Evolutionary conservation across 306 rosid genomes (phyloP).

Genomic region (Pterocarpus macrocarpus): DNA sequence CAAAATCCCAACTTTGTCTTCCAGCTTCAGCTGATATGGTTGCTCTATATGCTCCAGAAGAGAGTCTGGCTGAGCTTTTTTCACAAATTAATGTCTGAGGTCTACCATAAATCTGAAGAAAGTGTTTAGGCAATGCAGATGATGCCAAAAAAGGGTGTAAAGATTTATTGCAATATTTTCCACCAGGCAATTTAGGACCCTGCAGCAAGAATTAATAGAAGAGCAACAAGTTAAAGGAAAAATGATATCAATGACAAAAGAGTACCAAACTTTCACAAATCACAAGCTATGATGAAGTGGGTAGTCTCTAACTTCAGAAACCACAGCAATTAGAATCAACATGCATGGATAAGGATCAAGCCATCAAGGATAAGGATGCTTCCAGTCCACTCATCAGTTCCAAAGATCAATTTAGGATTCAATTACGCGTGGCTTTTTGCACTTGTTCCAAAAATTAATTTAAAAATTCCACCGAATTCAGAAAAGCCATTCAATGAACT

Average conservation of each 20-base stretch:
- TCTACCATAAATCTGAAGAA: conserved; percentile 70
- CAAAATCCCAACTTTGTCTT: conserved; percentile 80
- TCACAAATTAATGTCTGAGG: conserved; percentile 50
- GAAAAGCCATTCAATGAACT: background rate
- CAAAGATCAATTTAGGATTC: conserved; percentile 11
- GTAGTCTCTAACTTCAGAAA: conserved; percentile 28
- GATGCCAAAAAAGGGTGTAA: conserved; percentile 52
- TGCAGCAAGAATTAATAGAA: conserved; percentile 52
- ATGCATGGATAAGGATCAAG: conserved; percentile 27
- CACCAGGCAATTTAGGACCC: conserved; percentile 65
- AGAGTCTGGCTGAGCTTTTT: conserved; percentile 43
- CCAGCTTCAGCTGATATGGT: conserved; percentile 69
- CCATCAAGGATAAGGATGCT: background rate
- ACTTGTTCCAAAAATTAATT: background rate
- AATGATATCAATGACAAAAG: background rate
- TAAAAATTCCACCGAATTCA: background rate
- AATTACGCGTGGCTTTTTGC: background rate
- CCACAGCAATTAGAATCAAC: conserved; percentile 20
- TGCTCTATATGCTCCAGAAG: conserved; percentile 52
- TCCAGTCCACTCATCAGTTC: background rate
- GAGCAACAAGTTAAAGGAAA: conserved; percentile 12
- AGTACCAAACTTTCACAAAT: conserved; percentile 13
- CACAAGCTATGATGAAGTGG: background rate
- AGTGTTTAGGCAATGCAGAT: conserved; percentile 69
- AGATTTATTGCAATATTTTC: conserved; percentile 47